Evolutionary conservation across 2,329 filamentous ascomycete genomes (phyloP).

Genomic region (Massarina eburnea): DNA sequence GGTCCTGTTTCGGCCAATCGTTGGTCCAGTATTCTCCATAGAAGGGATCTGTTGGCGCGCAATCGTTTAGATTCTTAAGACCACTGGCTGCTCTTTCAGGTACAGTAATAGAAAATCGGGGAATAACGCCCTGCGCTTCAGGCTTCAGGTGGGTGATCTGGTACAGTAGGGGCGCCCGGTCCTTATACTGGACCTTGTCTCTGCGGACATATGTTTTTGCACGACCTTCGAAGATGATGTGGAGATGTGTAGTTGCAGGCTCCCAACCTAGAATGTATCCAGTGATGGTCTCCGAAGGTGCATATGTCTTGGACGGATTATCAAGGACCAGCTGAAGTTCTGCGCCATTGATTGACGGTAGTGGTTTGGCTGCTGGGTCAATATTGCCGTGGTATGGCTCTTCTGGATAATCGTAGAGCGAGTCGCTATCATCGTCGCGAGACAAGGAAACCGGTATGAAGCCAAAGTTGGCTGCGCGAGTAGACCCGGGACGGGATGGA

Average conservation of each 20-base stretch:
- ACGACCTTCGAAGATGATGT: slow-evolving; percentile 15
- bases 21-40: slow-evolving; percentile 9
- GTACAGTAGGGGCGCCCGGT: slow-evolving; percentile 11
- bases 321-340: slow-evolving; percentile 14
- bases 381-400: not conserved
- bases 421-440: slow-evolving; percentile 6
- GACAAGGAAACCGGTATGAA: slow-evolving; percentile 9
- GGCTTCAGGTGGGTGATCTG: slow-evolving; percentile 9
- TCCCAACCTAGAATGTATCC: slow-evolving; percentile 16
- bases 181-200: slow-evolving; percentile 8
- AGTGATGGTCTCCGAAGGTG: slow-evolving; percentile 13
- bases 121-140: not conserved
- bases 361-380: not conserved
- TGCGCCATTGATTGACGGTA: not conserved
- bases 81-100: slow-evolving; percentile 2
- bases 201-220: slow-evolving; percentile 7
- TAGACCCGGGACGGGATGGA: slow-evolving; percentile 1
- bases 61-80: slow-evolving; percentile 3
- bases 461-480: slow-evolving; percentile 13
- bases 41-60: not conserved
- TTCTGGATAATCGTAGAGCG: slow-evolving; percentile 9
- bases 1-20: slow-evolving; percentile 10
- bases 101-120: slow-evolving; percentile 12
- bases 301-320: slow-evolving; percentile 10
- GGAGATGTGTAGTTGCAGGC: slow-evolving; percentile 6